Evolutionary conservation across 1,139 yeast genomes (phyloP), one percentile per base, ranked within the genome.

Genomic region (Candida tropicalis): DNA sequence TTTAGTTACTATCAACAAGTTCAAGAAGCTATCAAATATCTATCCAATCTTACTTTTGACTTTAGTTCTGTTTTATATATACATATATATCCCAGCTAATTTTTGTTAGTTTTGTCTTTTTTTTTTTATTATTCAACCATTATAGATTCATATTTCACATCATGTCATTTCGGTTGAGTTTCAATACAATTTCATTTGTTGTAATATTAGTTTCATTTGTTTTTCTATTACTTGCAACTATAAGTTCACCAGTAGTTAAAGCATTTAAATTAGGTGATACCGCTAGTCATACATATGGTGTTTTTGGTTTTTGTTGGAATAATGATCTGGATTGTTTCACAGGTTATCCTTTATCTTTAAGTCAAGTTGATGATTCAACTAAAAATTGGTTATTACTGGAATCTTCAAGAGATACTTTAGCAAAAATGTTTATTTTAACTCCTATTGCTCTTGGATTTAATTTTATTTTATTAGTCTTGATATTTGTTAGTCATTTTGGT

Each of bases 371-470:
- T 16, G 37, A 18, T 20, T 37, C 44, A 5, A 31, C 51, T 12
- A 23, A 40, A 15, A 54, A 54, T 46, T 70, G 73, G 73, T 35
- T 57, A 3, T 57, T 68, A 43, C 48, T 53, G 13, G 20, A 42
- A 2, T 25, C 44, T 35, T 82, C 89, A 1, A 73, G 96, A 52
- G 77, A 75, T 49, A 73, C 81, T 2, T 75, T 91, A 42, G 84
- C 95, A 3, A 81, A 82, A 51, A 72, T 88, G 38, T 73, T 93
- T 43, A 79, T 91, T 36, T 80, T 88, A 15, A 90, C 87, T 51
- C 96, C 95, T 0, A 80, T 91, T 26, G 88, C 96, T 3, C 81
- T 88, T 12, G 96, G 91, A 0, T 70, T 88, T 58, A 81, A 87
- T n/a, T 70, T 84, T 41, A 43, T 66, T 23, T 45, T 57, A n/a